phyloP scores from a whole-genome alignment of 805 yeast species.

The Alloascoidea hylecoeti region DNA sequence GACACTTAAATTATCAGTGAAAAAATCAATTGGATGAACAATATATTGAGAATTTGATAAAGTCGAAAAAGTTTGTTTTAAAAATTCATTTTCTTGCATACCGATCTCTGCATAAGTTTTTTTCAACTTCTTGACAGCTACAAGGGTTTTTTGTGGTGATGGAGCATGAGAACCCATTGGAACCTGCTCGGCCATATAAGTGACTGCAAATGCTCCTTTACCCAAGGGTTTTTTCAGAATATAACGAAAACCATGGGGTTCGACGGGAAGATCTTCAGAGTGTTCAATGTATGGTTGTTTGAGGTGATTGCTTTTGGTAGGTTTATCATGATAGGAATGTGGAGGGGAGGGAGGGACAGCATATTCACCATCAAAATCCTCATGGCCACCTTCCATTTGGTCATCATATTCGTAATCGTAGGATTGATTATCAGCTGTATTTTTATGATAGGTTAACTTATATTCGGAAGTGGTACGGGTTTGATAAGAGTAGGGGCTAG shows the following conservation, averaged over 20 bases:
- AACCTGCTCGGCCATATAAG: slow-evolving; percentile 5
- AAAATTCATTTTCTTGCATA: slow-evolving; percentile 4
- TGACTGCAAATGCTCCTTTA: slow-evolving; percentile 4
- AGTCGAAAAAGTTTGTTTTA: background rate
- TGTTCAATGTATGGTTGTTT: too few species aligned
- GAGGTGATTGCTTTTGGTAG: too few species aligned
- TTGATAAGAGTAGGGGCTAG: too few species aligned
- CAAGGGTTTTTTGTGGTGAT: background rate
- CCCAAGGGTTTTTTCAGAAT: slow-evolving; percentile 3
- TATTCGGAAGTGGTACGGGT: too few species aligned
- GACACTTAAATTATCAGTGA: slow-evolving; percentile 3
- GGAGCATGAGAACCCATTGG: background rate
- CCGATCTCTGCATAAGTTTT: slow-evolving; percentile 3
- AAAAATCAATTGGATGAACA: slow-evolving; percentile 3
- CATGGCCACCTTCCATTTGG: too few species aligned
- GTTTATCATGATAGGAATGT: too few species aligned
- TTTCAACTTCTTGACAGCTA: slow-evolving; percentile 5
- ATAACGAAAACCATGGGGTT: background rate
- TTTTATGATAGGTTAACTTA: too few species aligned
- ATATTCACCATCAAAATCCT: too few species aligned
- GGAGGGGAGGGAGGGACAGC: too few species aligned
- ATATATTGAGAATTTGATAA: slow-evolving; percentile 3
- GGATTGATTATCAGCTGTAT: too few species aligned
- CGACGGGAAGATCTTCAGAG: too few species aligned
- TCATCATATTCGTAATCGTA: too few species aligned